A percentile compares a stretch with the other conserved stretches of the same genome.
These are phyloP conservation scores for Claviceps cyperi DNA, from an alignment of 2,329 filamentous ascomycete species.

Conservation along the genomic window DNA sequence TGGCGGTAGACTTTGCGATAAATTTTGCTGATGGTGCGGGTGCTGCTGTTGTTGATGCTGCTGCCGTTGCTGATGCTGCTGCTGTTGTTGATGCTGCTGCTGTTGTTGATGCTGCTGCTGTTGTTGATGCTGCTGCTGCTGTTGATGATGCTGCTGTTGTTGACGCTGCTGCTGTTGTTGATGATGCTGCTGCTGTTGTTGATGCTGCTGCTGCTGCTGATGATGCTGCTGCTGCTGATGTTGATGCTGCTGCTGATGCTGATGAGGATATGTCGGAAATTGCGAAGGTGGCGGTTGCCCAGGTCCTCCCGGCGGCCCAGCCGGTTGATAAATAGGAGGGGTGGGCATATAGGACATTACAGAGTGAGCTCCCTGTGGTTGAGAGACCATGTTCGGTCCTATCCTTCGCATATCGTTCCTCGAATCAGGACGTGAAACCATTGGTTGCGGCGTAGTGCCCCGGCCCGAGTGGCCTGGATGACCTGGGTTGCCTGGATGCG, in stretches of 20 bases:
- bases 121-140: too few species aligned
- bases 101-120: too few species aligned
- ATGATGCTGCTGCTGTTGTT: fast-evolving
- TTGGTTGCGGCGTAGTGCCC: conserved; percentile 70
- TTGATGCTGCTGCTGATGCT: conserved; percentile 21
- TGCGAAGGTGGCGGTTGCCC: conserved; percentile 24
- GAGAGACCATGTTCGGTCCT: conserved; percentile 58
- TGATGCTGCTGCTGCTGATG: conserved; percentile 14
- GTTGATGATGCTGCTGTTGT: too few species aligned
- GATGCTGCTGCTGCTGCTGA: background rate
- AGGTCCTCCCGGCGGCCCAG: conserved; percentile 23
- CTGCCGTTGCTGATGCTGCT: too few species aligned
- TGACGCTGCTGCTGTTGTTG: conserved; percentile 14
- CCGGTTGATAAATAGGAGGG: conserved; percentile 57
- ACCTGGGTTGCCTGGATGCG: conserved; percentile 25
- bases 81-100: too few species aligned
- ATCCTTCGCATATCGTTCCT: conserved; percentile 64
- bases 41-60: too few species aligned
- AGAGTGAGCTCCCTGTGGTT: conserved; percentile 41
- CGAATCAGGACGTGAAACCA: conserved; percentile 54
- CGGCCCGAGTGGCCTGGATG: conserved; percentile 25
- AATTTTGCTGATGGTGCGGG: too few species aligned
- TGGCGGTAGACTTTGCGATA: too few species aligned
- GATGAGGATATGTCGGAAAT: conserved; percentile 22
- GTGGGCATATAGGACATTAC: conserved; percentile 78